These are phyloP conservation scores for Cladophialophora bantiana DNA, from an alignment of 2,329 filamentous ascomycete genomes.

Conservation along the genomic window DNA sequence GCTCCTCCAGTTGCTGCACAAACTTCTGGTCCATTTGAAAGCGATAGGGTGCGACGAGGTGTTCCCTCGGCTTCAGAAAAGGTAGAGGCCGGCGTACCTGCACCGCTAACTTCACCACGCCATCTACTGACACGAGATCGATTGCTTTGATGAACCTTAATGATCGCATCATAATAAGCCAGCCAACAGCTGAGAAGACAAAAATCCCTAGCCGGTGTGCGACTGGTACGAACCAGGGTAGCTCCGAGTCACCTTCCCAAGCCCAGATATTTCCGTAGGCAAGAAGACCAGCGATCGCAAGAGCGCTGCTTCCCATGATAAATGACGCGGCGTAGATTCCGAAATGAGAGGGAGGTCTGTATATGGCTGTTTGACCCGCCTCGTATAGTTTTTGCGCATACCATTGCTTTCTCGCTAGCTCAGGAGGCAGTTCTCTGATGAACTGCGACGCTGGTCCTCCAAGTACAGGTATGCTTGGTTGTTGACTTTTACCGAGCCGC, in stretches of 20 bases:
- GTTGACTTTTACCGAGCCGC: neutral
- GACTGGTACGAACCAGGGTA: conserved; percentile 28
- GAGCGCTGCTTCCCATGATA: conserved; percentile 25
- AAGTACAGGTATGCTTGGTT: conserved; percentile 6
- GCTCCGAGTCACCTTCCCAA: conserved; percentile 20
- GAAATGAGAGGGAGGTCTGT: conserved; percentile 31
- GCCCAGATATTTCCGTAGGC: conserved; percentile 29
- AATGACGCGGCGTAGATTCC: conserved; percentile 31
- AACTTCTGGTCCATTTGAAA: conserved; percentile 32
- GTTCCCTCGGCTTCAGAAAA: conserved; percentile 29
- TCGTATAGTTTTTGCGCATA: conserved; percentile 33
- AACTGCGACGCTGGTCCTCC: neutral
- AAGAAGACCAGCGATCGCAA: conserved; percentile 24
- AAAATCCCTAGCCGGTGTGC: conserved; percentile 31
- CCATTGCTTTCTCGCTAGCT: conserved; percentile 26
- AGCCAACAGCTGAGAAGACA: conserved; percentile 26
- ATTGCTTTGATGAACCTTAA: conserved; percentile 31
- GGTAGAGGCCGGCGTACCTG: conserved; percentile 32
- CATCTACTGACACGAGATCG: conserved; percentile 26
- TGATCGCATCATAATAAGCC: conserved; percentile 29
- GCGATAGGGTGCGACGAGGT: conserved; percentile 29
- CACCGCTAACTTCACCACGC: conserved; percentile 30
- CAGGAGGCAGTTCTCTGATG: conserved; percentile 18
- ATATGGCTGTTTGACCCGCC: conserved; percentile 27
- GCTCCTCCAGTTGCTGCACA: conserved; percentile 30